Evolutionary conservation across 2,329 filamentous ascomycete genomes (phyloP).

Genomic region (Elsinoe necatrix): DNA sequence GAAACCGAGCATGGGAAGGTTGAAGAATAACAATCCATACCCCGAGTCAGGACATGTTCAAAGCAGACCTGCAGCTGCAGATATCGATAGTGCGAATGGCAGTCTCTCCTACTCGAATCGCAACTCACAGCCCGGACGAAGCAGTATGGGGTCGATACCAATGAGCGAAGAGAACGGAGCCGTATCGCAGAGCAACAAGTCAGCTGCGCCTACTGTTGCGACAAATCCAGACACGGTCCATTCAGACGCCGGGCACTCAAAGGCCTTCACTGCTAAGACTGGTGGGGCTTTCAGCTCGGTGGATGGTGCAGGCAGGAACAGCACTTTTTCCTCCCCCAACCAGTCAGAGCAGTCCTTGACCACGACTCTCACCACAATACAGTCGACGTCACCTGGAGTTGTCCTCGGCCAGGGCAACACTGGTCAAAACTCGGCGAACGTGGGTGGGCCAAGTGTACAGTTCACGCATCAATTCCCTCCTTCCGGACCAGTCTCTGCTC

Average conservation of each 20-base stretch:
- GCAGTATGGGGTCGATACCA: slow-evolving; percentile 49
- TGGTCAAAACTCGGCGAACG: slow-evolving; percentile 26
- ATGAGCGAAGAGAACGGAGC: slow-evolving; percentile 48
- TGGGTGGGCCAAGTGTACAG: slow-evolving; percentile 31
- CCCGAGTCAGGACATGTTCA: slow-evolving; percentile 58
- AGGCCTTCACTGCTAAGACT: slow-evolving; percentile 69
- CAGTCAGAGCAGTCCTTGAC: slow-evolving; percentile 73
- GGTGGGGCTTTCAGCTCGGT: slow-evolving; percentile 55
- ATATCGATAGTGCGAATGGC: slow-evolving; percentile 32
- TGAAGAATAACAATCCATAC: slow-evolving; percentile 78
- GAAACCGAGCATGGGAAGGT: slow-evolving; percentile 47
- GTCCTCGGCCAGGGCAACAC: slow-evolving; percentile 27
- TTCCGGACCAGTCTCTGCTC: slow-evolving; percentile 52
- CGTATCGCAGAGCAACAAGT: slow-evolving; percentile 58
- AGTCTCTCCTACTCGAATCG: slow-evolving; percentile 45
- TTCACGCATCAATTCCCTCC: slow-evolving; percentile 51
- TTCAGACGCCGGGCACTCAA: slow-evolving; percentile 69
- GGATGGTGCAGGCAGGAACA: slow-evolving; percentile 53
- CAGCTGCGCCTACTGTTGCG: slow-evolving; percentile 69
- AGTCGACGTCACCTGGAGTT: slow-evolving; percentile 58
- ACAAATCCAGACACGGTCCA: slow-evolving; percentile 69
- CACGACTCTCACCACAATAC: slow-evolving; percentile 77
- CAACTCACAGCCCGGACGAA: slow-evolving; percentile 41
- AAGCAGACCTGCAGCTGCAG: slow-evolving; percentile 11
- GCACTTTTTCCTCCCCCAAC: slow-evolving; percentile 74